These are phyloP conservation scores for Saccharomycopsis capsularis DNA, from an alignment of 805 yeast species.

Conservation along the genomic window DNA sequence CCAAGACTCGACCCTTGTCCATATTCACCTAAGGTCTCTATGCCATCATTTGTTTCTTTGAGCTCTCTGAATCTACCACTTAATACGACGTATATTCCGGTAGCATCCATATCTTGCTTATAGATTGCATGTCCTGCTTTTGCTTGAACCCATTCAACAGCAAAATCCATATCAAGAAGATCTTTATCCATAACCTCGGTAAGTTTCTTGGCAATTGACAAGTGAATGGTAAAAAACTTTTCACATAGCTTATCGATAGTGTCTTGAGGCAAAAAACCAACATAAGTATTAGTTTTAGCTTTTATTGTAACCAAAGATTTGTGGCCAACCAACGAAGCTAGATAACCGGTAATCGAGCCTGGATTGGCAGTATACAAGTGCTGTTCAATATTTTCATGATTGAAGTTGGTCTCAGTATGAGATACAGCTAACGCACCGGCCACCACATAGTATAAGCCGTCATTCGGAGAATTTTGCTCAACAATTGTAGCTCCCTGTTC, in stretches of 20 bases:
- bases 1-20: conserved; percentile 96
- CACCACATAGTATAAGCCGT: conserved; percentile 75
- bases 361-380: conserved; percentile 51
- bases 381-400: conserved; percentile 29
- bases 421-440: conserved; percentile 69
- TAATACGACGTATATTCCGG: conserved; percentile 81
- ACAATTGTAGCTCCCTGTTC: conserved; percentile 51
- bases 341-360: conserved; percentile 85
- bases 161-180: conserved; percentile 74
- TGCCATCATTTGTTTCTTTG: conserved; percentile 22
- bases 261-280: conserved; percentile 62
- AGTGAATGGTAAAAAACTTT: conserved; percentile 63
- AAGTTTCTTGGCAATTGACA: conserved; percentile 70
- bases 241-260: conserved; percentile 64
- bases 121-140: conserved; percentile 80
- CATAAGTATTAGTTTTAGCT: conserved; percentile 56
- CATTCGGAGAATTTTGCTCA: conserved; percentile 55
- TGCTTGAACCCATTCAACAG: conserved; percentile 89
- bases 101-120: conserved; percentile 78
- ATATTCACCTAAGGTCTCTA: conserved; percentile 52
- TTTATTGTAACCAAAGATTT: conserved; percentile 67
- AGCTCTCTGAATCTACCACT: conserved; percentile 82
- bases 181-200: conserved; percentile 60
- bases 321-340: conserved; percentile 73
- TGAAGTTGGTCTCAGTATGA: conserved; percentile 30